phyloP scores from a whole-genome alignment of 352 stramenopile genomes.

The Phytophthora megakarya region DNA sequence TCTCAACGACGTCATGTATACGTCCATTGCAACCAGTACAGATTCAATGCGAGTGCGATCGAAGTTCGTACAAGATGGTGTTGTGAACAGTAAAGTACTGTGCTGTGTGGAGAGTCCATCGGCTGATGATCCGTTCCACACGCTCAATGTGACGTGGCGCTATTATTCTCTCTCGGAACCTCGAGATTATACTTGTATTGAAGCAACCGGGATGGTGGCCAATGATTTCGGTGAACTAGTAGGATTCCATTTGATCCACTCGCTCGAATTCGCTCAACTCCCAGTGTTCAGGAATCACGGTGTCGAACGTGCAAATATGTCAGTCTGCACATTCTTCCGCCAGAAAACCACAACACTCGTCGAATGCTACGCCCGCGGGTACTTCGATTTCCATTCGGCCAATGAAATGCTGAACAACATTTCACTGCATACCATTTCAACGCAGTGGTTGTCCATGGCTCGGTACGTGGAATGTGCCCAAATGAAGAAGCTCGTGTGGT shows the following conservation, averaged over 20 bases:
- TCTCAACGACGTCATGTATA: slow-evolving; percentile 66
- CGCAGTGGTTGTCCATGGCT: slow-evolving; percentile 45
- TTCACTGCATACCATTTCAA: slow-evolving; percentile 47
- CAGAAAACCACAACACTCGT: slow-evolving; percentile 42
- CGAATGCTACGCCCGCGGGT: slow-evolving; percentile 49
- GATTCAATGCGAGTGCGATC: slow-evolving; percentile 47
- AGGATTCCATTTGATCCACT: slow-evolving; percentile 66
- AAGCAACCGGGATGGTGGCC: slow-evolving; percentile 48
- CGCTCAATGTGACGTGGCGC: slow-evolving; percentile 56
- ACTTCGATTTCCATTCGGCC: slow-evolving; percentile 49
- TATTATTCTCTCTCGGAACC: slow-evolving; percentile 44
- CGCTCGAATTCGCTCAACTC: slow-evolving; percentile 54
- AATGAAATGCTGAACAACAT: slow-evolving; percentile 56
- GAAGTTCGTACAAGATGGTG: slow-evolving; percentile 53
- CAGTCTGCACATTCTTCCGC: slow-evolving; percentile 46
- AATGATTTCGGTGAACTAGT: slow-evolving; percentile 47
- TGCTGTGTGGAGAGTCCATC: slow-evolving; percentile 37
- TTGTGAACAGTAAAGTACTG: slow-evolving; percentile 44
- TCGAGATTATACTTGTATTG: slow-evolving; percentile 65
- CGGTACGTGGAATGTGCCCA: slow-evolving; percentile 45
- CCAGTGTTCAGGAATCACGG: slow-evolving; percentile 36
- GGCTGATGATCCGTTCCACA: slow-evolving; percentile 51
- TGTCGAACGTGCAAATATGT: slow-evolving; percentile 56
- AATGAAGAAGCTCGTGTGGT: slow-evolving; percentile 58
- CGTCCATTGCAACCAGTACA: slow-evolving; percentile 38